Conservation (phyloP, 805 yeast species). For the Cyberlindnera petersonii region DNA sequence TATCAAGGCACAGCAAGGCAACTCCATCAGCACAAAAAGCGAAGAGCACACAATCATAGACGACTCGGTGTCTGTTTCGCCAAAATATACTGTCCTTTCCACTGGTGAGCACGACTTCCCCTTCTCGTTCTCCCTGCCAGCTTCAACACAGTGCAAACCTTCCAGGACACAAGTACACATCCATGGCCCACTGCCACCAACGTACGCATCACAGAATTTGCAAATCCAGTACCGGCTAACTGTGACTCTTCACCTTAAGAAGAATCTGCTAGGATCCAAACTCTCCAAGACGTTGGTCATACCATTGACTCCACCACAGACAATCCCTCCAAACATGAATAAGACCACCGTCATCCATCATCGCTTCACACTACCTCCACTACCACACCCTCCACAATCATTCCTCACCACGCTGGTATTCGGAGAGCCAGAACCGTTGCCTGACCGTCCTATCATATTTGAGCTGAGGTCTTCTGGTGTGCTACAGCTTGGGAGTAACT, state of each 20-base stretch:
- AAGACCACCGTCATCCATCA: slow-evolving; percentile 7
- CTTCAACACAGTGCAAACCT: slow-evolving; percentile 12
- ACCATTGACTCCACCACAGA: slow-evolving; percentile 10
- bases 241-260: slow-evolving; percentile 6
- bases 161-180: slow-evolving; percentile 8
- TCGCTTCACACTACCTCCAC: slow-evolving; percentile 4
- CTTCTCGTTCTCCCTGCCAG: slow-evolving; percentile 12
- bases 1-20: neutral
- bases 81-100: slow-evolving; percentile 7
- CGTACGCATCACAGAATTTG: slow-evolving; percentile 10
- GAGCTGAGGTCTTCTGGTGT: slow-evolving; percentile 11
- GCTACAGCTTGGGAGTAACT: slow-evolving; percentile 7
- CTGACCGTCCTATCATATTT: slow-evolving; percentile 2
- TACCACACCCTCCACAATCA: slow-evolving; percentile 10
- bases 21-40: neutral
- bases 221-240: slow-evolving; percentile 12
- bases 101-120: slow-evolving; percentile 12
- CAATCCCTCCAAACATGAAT: slow-evolving; percentile 6
- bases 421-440: slow-evolving; percentile 9
- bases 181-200: slow-evolving; percentile 11
- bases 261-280: slow-evolving; percentile 7
- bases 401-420: slow-evolving; percentile 7
- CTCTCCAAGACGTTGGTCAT: slow-evolving; percentile 9
- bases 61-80: slow-evolving; percentile 11
- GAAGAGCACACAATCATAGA: slow-evolving; percentile 10